Base-by-base conservation (phyloP, 805 yeast species). In the Candida silvicultrix region DNA sequence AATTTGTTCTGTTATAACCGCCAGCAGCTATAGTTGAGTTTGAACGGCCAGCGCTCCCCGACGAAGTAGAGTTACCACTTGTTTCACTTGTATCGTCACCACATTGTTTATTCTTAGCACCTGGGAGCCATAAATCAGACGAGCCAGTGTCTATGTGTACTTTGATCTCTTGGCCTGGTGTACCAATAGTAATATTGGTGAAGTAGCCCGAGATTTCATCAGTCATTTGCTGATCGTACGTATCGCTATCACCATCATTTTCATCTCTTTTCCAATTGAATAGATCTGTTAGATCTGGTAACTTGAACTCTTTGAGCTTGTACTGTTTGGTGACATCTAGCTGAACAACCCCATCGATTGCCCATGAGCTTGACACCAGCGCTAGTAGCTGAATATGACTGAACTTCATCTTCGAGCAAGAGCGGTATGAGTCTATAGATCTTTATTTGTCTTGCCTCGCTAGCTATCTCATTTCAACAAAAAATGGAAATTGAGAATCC, bases 91-190 rank as follows among this genome's bases (percentile, higher is more conserved):
- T 14, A 21, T 8, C 39, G 14, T 37, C 19, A 23, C 38, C 14
- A 35, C 43, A 31, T 34, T 32, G 18, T 41, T 62, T 47, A 42
- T 44, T 41, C 47, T 51, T 14, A 43, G 45, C 29, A 59, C 64
- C 25, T 20, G 39, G 39, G 9, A 37, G 3, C 66, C 66, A 62
- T 42, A 60, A 51, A 41, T 63, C 65, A n/a, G 65, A 58, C 19
- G 66, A 60, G 1, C 66, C 66, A 38, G 66, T 63, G 39, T 62
- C 66, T 19, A 62, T 42, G n/a, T 45, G 53, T 18, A 62, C 60
- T 10, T 45, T 21, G 20, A 58, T 44, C 12, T 46, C 44, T 44
- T 60, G 62, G 7, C 36, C 29, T 41, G 60, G 53, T 20, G 64
- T 55, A 35, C 66, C 66, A 25, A 62, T 51, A 18, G 58, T 49